Percentiles rank a stretch among this genome's conserved stretches.
phyloP scores from a whole-genome alignment of 179 eudicot genomes.

The Beta lomatogona region DNA sequence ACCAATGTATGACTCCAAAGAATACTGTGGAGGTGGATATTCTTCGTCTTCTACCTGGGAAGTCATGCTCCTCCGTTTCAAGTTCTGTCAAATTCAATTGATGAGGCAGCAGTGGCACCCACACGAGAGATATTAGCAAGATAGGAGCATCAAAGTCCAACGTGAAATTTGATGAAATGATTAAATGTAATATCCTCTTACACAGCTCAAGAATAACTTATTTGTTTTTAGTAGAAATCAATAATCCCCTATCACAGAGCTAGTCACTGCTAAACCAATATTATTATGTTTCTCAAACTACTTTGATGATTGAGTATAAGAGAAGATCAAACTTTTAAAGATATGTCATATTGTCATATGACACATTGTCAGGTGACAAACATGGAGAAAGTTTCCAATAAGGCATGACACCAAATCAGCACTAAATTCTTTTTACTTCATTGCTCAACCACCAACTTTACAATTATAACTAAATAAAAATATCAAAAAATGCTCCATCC shows the following conservation, averaged over 20 bases:
- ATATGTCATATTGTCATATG: background rate
- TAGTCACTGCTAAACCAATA: too few relatives aligned
- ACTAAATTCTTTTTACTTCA: background rate
- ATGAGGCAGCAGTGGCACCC: background rate
- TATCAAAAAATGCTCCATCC: background rate
- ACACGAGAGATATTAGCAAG: background rate
- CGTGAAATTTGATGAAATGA: background rate
- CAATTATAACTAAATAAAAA: background rate
- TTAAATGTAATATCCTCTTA: background rate
- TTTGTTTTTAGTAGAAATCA: background rate
- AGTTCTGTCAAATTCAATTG: conserved; percentile 46
- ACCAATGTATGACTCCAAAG: conserved; percentile 56
- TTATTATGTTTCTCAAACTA: background rate
- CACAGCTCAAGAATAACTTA: background rate
- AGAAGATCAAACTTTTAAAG: background rate
- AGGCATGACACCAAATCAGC: background rate
- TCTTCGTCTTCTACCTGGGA: conserved; percentile 40
- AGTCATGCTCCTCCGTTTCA: conserved; percentile 55
- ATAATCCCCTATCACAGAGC: too few relatives aligned
- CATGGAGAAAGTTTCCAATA: background rate
- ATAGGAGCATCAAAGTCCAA: background rate
- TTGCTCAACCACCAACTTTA: background rate
- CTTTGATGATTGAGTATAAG: background rate
- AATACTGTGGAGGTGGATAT: conserved; percentile 43
- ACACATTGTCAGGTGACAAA: background rate